Percentiles rank a stretch among this genome's conserved stretches.
Evolutionary conservation across 2,329 filamentous ascomycete species (phyloP).

Genomic region (Fusarium oligoseptatum): DNA sequence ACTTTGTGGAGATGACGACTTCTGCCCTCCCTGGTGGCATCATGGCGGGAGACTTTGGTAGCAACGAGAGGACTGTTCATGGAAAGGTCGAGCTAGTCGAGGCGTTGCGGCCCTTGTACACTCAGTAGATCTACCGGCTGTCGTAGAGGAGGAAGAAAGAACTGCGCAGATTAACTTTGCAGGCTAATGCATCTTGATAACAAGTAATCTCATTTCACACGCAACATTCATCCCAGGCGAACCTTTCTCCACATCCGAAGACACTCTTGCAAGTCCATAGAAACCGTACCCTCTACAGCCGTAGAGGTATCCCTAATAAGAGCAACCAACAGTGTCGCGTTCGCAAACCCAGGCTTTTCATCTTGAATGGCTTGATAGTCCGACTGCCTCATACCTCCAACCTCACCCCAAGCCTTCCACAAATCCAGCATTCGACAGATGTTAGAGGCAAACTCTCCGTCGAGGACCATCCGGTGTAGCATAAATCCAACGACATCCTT

Average conservation of each 20-base stretch:
- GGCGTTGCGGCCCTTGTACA: constrained; percentile 15
- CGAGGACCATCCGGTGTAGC: constrained; percentile 66
- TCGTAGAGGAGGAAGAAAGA: no score
- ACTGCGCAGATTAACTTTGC: no score
- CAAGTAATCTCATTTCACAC: background rate
- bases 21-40: constrained; percentile 46
- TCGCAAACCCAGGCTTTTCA: constrained; percentile 58
- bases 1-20: constrained; percentile 47
- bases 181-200: no score
- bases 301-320: constrained; percentile 61
- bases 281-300: constrained; percentile 62
- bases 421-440: constrained; percentile 61
- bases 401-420: constrained; percentile 69
- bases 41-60: constrained; percentile 40
- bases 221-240: constrained; percentile 57
- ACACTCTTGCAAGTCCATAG: constrained; percentile 68
- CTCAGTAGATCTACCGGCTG: background rate
- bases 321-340: constrained; percentile 62
- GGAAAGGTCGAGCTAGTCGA: constrained; percentile 44
- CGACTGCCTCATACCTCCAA: constrained; percentile 64
- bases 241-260: constrained; percentile 67
- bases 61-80: constrained; percentile 37
- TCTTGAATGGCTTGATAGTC: constrained; percentile 58
- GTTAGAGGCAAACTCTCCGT: constrained; percentile 57
- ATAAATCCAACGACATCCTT: constrained; percentile 61